Conservation (phyloP, 2,329 filamentous ascomycete genomes). For the Monosporascus sp. region DNA sequence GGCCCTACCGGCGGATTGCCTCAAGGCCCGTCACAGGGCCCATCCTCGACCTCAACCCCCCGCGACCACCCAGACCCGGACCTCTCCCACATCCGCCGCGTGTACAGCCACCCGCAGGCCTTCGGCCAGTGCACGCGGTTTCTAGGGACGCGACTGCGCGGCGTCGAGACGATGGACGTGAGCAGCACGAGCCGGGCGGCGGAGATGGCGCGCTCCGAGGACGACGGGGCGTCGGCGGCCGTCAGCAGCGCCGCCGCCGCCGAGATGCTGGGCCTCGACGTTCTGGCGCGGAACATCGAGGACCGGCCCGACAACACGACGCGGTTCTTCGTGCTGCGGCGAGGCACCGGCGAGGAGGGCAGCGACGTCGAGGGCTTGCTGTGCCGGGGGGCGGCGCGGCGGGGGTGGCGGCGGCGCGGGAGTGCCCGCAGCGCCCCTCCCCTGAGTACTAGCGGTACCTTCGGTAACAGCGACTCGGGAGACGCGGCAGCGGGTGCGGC, state of each 20-base stretch:
- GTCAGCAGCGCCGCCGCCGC: slow-evolving; percentile 75
- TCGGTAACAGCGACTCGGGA: neutral
- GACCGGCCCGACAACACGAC: slow-evolving; percentile 74
- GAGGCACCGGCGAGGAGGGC: slow-evolving; percentile 2
- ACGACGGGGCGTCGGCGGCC: slow-evolving; percentile 57
- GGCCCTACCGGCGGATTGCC: neutral
- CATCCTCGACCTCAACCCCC: neutral
- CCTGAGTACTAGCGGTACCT: neutral
- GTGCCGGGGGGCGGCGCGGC: neutral
- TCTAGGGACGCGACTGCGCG: slow-evolving; percentile 62
- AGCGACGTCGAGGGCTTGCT: neutral
- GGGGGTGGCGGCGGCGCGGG: slow-evolving; percentile 12
- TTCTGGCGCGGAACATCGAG: slow-evolving; percentile 67
- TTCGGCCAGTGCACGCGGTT: slow-evolving; percentile 86
- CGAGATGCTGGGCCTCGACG: slow-evolving; percentile 57
- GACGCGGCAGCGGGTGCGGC: slow-evolving; percentile 6
- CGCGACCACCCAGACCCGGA: neutral
- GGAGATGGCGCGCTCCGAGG: slow-evolving; percentile 62
- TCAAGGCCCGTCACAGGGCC: too few relatives aligned
- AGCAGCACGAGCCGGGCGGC: slow-evolving; percentile 80
- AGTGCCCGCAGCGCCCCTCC: neutral
- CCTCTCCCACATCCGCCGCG: slow-evolving; percentile 60
- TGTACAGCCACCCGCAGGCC: slow-evolving; percentile 94
- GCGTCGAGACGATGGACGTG: slow-evolving; percentile 75
- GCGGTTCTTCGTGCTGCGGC: slow-evolving; percentile 64